Percentiles rank a stretch among this genome's conserved stretches.
Evolutionary conservation across 116 monocot genomes (phyloP).

Genomic region (Posidonia oceanica): DNA sequence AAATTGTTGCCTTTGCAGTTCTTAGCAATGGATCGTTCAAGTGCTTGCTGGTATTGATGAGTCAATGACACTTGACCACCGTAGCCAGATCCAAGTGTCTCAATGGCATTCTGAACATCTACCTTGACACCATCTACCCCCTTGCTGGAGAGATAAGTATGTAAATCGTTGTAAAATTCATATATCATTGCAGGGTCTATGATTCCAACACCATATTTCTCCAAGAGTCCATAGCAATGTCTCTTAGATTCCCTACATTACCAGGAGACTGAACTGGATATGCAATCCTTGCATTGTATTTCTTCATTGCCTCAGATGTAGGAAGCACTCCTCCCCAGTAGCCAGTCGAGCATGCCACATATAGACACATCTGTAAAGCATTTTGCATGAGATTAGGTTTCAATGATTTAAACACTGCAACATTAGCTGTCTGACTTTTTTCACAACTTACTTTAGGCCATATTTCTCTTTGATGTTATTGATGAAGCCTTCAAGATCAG

Average conservation of each 20-base stretch:
- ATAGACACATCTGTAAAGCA: slow-evolving; percentile 13
- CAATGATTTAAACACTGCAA: no score
- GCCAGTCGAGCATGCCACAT: slow-evolving; percentile 35
- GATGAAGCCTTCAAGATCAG: slow-evolving; percentile 18
- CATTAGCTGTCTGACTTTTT: no score
- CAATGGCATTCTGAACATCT: slow-evolving; percentile 21
- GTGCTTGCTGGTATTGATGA: slow-evolving; percentile 21
- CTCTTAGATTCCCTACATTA: slow-evolving; percentile 15
- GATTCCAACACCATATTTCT: slow-evolving; percentile 29
- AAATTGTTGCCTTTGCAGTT: slow-evolving; percentile 26
- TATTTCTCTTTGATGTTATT: slow-evolving; percentile 18
- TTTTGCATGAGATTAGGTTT: no score
- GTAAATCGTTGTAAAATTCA: slow-evolving; percentile 26
- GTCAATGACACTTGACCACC: slow-evolving; percentile 28
- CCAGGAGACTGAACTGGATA: slow-evolving; percentile 29
- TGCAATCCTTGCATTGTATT: slow-evolving; percentile 22
- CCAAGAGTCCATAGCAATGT: slow-evolving; percentile 33
- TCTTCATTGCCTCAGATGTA: slow-evolving; percentile 23
- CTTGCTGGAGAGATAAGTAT: slow-evolving; percentile 15
- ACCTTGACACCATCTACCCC: slow-evolving; percentile 40
- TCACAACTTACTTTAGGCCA: slow-evolving; percentile 18
- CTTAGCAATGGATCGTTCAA: slow-evolving; percentile 22
- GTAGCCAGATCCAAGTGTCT: slow-evolving; percentile 26
- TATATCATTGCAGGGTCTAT: slow-evolving; percentile 22
- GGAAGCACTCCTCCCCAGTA: slow-evolving; percentile 31